These are phyloP conservation scores for Globisporangium iwayamae DNA, from an alignment of 352 stramenopile genomes.

Conservation along the genomic window DNA sequence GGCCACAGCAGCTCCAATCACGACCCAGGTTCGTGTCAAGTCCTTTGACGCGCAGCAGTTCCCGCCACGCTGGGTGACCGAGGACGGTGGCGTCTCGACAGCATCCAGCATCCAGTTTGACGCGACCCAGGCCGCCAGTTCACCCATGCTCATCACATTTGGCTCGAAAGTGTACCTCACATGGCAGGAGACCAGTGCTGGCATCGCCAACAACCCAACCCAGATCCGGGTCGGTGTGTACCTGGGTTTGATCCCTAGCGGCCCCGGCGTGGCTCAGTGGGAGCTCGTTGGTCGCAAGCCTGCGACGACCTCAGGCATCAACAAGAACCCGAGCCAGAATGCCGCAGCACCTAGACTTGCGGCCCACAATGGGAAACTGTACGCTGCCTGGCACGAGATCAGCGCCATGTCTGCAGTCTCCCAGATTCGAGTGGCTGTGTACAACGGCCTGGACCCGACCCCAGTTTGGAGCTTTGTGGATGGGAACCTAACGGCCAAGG, in stretches of 20 bases:
- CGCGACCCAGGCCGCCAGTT: slow-evolving; percentile 28
- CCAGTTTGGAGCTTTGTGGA: slow-evolving; percentile 58
- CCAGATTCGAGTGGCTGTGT: slow-evolving; percentile 60
- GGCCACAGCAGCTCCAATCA: background rate
- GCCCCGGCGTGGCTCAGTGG: slow-evolving; percentile 29
- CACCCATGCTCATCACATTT: slow-evolving; percentile 25
- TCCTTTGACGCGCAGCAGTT: slow-evolving; percentile 33
- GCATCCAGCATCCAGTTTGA: slow-evolving; percentile 47
- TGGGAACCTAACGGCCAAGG: slow-evolving; percentile 31
- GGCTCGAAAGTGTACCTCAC: slow-evolving; percentile 36
- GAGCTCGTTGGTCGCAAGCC: slow-evolving; percentile 29
- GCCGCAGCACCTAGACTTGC: slow-evolving; percentile 29
- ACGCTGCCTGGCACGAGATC: slow-evolving; percentile 55
- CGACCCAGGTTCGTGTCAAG: slow-evolving; percentile 44
- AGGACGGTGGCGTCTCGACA: slow-evolving; percentile 32
- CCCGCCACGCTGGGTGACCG: slow-evolving; percentile 28
- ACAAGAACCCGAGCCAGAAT: slow-evolving; percentile 34
- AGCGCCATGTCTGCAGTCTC: slow-evolving; percentile 8
- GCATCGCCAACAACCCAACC: slow-evolving; percentile 24
- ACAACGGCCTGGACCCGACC: slow-evolving; percentile 34
- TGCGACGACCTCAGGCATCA: slow-evolving; percentile 34
- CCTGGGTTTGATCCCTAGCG: slow-evolving; percentile 17
- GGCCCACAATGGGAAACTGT: slow-evolving; percentile 41
- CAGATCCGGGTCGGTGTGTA: slow-evolving; percentile 52
- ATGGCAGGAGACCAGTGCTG: slow-evolving; percentile 43